Evolutionary conservation across 2,329 filamentous ascomycete species (phyloP).

Genomic region (Ophiostoma fasciatum): DNA sequence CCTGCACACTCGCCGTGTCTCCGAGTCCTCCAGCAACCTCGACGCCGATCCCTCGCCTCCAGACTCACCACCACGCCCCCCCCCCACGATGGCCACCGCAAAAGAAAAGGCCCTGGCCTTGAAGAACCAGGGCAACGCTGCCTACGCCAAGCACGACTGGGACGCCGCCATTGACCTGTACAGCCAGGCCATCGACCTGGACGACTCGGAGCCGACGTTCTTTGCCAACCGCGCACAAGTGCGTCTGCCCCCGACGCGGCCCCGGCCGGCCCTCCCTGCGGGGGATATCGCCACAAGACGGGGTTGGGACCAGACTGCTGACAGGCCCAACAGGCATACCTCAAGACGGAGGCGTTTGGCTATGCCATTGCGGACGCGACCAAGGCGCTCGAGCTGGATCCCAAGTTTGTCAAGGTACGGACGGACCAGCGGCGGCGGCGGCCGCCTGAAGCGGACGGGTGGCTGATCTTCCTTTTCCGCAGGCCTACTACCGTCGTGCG

Average conservation of each 20-base stretch:
- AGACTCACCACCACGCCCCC: not conserved
- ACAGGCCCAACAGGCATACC: constrained; percentile 81
- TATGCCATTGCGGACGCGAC: constrained; percentile 84
- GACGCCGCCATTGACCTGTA: constrained; percentile 68
- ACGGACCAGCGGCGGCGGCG: too few relatives aligned
- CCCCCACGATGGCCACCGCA: constrained; percentile 16
- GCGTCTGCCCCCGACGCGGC: too few relatives aligned
- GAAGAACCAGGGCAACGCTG: constrained; percentile 91
- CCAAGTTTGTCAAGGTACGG: constrained; percentile 74
- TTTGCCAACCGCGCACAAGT: constrained; percentile 94
- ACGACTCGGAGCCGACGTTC: constrained; percentile 75
- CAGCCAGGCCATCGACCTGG: constrained; percentile 69
- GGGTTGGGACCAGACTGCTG: too few relatives aligned
- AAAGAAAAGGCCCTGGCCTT: constrained; percentile 61
- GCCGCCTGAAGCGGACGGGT: too few relatives aligned
- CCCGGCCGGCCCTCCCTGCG: too few relatives aligned
- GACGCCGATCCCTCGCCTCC: constrained; percentile 5
- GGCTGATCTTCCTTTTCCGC: too few relatives aligned
- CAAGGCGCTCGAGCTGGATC: constrained; percentile 80
- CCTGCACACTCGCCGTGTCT: too few relatives aligned
- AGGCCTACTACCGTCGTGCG: constrained; percentile 92
- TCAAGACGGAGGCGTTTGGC: constrained; percentile 90
- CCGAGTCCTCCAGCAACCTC: too few relatives aligned
- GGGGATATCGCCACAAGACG: too few relatives aligned
- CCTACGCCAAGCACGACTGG: constrained; percentile 82